Conservation (phyloP, 306 rosid species). For the Prunus campanulata region DNA sequence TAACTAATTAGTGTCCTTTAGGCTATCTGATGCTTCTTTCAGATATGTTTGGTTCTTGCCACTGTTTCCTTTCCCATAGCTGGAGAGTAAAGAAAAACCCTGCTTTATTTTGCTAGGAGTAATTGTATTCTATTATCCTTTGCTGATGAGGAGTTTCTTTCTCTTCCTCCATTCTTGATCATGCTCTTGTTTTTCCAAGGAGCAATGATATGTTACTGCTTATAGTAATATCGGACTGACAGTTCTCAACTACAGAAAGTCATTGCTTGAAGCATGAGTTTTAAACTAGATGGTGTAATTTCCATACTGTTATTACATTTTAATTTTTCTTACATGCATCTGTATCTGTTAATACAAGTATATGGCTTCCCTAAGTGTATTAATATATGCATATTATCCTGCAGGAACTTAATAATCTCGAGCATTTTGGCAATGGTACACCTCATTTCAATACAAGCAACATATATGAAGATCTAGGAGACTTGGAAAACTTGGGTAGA, state of each 20-base stretch:
- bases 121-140: neutral
- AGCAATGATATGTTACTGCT: neutral
- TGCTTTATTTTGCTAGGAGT: too few relatives aligned
- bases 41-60: neutral
- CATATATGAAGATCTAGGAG: too few relatives aligned
- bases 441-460: neutral
- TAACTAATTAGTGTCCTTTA: neutral
- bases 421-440: constrained; percentile 1
- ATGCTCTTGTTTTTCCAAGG: neutral
- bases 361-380: neutral
- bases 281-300: neutral
- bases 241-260: neutral
- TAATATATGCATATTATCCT: neutral
- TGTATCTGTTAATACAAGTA: neutral
- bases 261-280: neutral
- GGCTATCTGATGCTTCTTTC: neutral
- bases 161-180: neutral
- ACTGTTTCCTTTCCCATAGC: neutral
- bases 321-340: neutral
- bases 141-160: neutral
- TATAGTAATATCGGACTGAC: neutral
- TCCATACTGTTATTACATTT: neutral
- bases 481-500: too few relatives aligned
- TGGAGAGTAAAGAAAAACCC: too few relatives aligned
- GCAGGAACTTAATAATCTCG: constrained; percentile 6